Evolutionary conservation across 2,329 filamentous ascomycete genomes (phyloP), one percentile per base, ranked within the genome.

Genomic region (Fusarium concolor): DNA sequence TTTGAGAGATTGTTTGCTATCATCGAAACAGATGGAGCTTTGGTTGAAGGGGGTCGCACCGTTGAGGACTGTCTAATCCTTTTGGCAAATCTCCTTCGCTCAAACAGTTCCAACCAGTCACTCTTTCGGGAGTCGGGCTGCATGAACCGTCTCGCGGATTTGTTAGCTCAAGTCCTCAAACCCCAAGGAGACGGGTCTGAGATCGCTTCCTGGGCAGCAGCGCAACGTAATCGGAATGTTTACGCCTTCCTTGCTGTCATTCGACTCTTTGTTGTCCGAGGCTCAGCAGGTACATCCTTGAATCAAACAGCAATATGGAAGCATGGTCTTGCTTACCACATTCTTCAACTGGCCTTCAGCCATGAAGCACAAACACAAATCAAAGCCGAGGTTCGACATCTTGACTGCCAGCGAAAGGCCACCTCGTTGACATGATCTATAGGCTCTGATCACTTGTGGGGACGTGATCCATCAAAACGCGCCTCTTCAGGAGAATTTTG

Each of bases 21-120:
- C 53, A 92, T 99, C 53, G 87, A 90, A 68, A 83, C 85, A 1
- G 96, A 99, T 74, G 96, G 96, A 0, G 91, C 90, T 3, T 82
- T 99, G 43, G 86, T 85, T 6, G 90, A 96, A 71, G 96, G 96
- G 17, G 93, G 92, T 41, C 91, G 95, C 64, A 87, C 92, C 14
- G 92, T 97, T 5, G 95, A 98, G 78, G 96, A 99, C 78, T 97
- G 94, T 72, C 83, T 99, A 20, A 95, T 96, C 58, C 84, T 99
- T 53, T 83, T 98, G 47, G 93, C 94, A 41, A 98, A 98, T 77
- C 86, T 99, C 14, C 83, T 99, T 28, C 89, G 91, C 33, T 87
- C 94, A 72, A 98, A 98, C 76, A 83, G 90, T 3, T 96, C 94
- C 3, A 99, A 99, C 75, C 96, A 99, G 78, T 93, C 93, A 12